Evolutionary conservation across 176 grass and related monocot species (phyloP), one percentile per base, ranked within the genome.

Genomic region (Areca catechu): DNA sequence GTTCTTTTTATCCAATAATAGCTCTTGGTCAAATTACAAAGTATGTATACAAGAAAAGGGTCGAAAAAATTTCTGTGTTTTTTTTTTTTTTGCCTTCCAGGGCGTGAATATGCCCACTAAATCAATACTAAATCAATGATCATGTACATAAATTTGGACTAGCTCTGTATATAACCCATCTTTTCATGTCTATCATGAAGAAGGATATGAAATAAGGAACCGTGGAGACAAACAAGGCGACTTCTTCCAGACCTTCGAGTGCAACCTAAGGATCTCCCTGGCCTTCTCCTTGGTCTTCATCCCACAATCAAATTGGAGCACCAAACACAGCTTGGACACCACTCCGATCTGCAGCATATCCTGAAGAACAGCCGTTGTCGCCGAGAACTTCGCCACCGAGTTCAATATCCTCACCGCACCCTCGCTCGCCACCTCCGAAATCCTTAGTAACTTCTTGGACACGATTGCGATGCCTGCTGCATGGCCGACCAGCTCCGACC

Each of bases 211-310:
- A 16, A 52, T 1, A 14, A 18, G 19, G 47, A 65, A 51, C 22
- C 19, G 62, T 18, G 62, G 62, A 50, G 62, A 65, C 20, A 65
- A 48, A 22, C 62, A 65, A 18, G 62, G 62, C 2, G 62, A 65
- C 20, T 20, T 65, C 22, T 48, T 27, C 48, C 48, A 65, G 14
- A 22, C 62, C 47, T 22, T 24, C 15, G 62, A 48, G 22, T 65
- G 62, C 62, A 24, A 24, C 49, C n/a, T 65, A 14, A 65, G 37
- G 4, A 52, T 65, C 48, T 65, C 62, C 48, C 22, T 65, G 4
- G 62, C 62, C 48, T 51, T 65, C 49, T 65, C 49, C 48, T 27
- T 65, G 2, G 62, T 51, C 22, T 65, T 52, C 5, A 17, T 16
- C 14, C 16, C 21, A 48, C 48, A 65, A 16, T 65, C 62, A 14